Evolutionary conservation across 352 stramenopile species (phyloP).

Genomic region (Pelagophyceae sp.): DNA sequence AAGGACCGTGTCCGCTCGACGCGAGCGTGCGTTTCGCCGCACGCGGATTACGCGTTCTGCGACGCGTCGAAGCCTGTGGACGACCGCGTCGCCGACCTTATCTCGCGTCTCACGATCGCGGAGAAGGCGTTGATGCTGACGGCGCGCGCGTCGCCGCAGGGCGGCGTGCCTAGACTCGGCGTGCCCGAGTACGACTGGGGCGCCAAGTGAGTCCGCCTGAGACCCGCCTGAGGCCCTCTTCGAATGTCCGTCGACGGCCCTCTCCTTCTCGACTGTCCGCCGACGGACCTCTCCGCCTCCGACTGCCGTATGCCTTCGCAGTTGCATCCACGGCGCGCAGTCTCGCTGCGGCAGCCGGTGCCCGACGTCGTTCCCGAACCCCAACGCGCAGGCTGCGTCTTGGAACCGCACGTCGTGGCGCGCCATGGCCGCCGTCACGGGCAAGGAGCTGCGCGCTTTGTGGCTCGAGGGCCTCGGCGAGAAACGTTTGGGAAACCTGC

Average conservation of each 20-base stretch:
- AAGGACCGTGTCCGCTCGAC: no score
- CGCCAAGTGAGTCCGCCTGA: no score
- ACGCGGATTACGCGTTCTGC: no score
- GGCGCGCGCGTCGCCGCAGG: constrained; percentile 55
- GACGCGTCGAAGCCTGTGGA: constrained; percentile 7
- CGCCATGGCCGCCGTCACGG: constrained; percentile 71
- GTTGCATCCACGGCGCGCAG: background rate
- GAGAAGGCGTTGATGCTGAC: constrained; percentile 65
- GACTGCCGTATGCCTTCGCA: no score
- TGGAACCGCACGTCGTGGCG: constrained; percentile 69
- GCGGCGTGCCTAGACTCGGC: constrained; percentile 27
- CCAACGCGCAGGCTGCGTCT: constrained; percentile 68
- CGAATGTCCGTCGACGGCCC: no score
- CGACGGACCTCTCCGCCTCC: no score
- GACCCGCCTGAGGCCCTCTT: no score
- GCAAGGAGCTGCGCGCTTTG: constrained; percentile 60
- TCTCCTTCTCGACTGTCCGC: no score
- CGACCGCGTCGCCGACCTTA: constrained; percentile 46
- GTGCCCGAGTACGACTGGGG: constrained; percentile 78
- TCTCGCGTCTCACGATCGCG: constrained; percentile 52
- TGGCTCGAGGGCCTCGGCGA: constrained; percentile 52
- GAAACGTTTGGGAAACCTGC: no score
- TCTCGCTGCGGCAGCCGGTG: constrained; percentile 39
- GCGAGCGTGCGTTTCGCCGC: no score
- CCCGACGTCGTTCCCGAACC: constrained; percentile 78